Percentiles rank a stretch among this genome's conserved stretches.
These are phyloP conservation scores for Fimicolochytrium jonesii DNA, from an alignment of 192 early-diverging fungal genomes.

Conservation along the genomic window DNA sequence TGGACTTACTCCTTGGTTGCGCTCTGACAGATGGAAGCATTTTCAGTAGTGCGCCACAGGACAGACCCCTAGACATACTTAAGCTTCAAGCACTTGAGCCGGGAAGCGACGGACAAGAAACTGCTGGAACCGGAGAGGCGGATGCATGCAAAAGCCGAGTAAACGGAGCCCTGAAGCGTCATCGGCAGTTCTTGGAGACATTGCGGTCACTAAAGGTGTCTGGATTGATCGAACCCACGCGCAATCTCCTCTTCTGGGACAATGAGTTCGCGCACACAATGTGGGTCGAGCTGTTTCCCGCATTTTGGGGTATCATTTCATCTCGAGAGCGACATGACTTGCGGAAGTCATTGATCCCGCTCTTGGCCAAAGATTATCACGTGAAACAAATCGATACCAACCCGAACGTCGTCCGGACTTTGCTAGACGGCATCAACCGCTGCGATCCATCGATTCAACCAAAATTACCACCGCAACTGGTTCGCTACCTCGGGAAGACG, in stretches of 20 bases:
- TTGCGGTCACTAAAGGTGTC: conserved; percentile 45
- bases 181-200: conserved; percentile 59
- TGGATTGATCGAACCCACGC: conserved; percentile 33
- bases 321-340: conserved; percentile 79
- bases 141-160: too few relatives aligned
- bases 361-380: conserved; percentile 92
- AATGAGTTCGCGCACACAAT: conserved; percentile 60
- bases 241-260: conserved; percentile 43
- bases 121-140: background rate
- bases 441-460: conserved; percentile 64
- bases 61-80: too few relatives aligned
- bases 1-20: conserved; percentile 78
- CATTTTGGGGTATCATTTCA: conserved; percentile 72
- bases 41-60: too few relatives aligned
- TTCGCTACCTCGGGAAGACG: conserved; percentile 87
- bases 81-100: background rate
- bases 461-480: conserved; percentile 82
- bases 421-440: conserved; percentile 80
- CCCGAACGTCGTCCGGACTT: conserved; percentile 93
- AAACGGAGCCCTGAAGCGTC: conserved; percentile 24
- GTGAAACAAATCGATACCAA: conserved; percentile 67
- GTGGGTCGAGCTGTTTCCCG: conserved; percentile 83
- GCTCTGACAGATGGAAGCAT: conserved; percentile 21
- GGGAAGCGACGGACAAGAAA: background rate
- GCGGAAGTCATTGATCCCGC: conserved; percentile 71